Base-by-base conservation (phyloP, 1,284 basidiomycete species). In the Ustilago shanxiensis region DNA sequence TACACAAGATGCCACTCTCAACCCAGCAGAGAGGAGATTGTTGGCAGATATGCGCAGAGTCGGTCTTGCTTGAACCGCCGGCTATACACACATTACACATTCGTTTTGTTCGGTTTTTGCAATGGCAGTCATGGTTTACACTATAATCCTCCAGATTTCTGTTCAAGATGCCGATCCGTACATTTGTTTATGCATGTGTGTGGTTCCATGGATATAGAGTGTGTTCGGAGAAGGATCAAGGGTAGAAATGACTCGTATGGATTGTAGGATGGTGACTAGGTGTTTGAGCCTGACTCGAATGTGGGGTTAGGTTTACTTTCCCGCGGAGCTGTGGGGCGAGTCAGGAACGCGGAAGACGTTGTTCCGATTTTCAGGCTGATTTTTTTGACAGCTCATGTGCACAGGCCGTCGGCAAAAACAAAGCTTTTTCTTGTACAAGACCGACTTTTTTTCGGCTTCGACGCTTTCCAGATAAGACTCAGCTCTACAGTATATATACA, bases 21-120 rank as follows among this genome's bases (percentile, higher is more conserved):
- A 72, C 11, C 49, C 66, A 18, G 61, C 75, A 3, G 81, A 82
- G 57, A 52, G 77, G n/a, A 52, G 79, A 11, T 41, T 81, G 47
- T 54, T 82, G 45, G 45, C 50, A 18, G 66, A 74, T 24, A 69
- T 82, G 79, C 60, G 80, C 1, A 57, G 64, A 28, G 66, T 71
- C 31, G 78, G 78, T n/a, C 59, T 78, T 16, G 59, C 55, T 16
- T 71, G 33, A 47, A 33, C 28, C 26, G 8, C 11, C 33, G n/a
- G 22, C n/a, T 5, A 22, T 39, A 41, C 22, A 14, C 24, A 44
- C 33, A 24, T 33, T 33, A 53, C 39, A 54, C 63, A 37, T 39
- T 47, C 56, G n/a, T 59, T 44, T 50, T 63, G 31, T 39, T n/a
- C n/a, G n/a, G n/a, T n/a, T n/a, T n/a, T 49, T 22, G 24, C 26